phyloP scores from a whole-genome alignment of 1,284 basidiomycete species.

The Sutorius eximius region DNA sequence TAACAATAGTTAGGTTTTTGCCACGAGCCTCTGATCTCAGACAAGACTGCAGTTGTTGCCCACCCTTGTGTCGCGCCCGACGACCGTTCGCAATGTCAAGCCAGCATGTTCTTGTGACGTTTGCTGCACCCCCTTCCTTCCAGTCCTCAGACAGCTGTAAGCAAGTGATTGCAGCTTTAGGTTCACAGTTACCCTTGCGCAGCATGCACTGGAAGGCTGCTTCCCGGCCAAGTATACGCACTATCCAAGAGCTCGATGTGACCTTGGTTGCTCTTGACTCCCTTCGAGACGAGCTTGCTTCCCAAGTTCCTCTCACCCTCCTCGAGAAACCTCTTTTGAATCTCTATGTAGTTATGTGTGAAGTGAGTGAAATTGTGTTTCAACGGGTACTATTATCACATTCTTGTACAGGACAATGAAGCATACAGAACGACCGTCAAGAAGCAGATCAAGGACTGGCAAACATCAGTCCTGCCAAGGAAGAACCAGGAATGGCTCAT shows the following conservation, averaged over 20 bases:
- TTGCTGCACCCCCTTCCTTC: slow-evolving; percentile 61
- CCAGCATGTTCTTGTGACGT: slow-evolving; percentile 59
- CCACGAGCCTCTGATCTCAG: slow-evolving; percentile 14
- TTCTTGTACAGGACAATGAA: slow-evolving; percentile 70
- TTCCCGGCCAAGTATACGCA: slow-evolving; percentile 69
- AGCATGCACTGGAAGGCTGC: slow-evolving; percentile 89
- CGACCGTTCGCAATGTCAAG: slow-evolving; percentile 29
- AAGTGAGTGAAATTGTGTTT: slow-evolving; percentile 51
- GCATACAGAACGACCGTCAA: slow-evolving; percentile 75
- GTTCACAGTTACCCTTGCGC: slow-evolving; percentile 78
- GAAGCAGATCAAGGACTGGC: slow-evolving; percentile 92
- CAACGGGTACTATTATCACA: neutral
- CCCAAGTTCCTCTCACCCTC: slow-evolving; percentile 76
- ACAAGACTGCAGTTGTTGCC: neutral
- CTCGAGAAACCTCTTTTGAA: slow-evolving; percentile 86
- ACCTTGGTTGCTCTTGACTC: slow-evolving; percentile 71
- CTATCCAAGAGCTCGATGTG: slow-evolving; percentile 85
- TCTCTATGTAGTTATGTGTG: slow-evolving; percentile 83
- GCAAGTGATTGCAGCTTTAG: slow-evolving; percentile 65
- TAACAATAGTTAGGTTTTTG: slow-evolving; percentile 11
- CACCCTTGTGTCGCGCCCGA: neutral
- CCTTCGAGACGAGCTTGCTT: slow-evolving; percentile 69
- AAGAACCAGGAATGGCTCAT: slow-evolving; percentile 90
- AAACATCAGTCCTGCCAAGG: slow-evolving; percentile 61
- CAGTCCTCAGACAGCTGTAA: slow-evolving; percentile 69